phyloP scores from a whole-genome alignment of 1,284 basidiomycete species.

The Tilletia indica region DNA sequence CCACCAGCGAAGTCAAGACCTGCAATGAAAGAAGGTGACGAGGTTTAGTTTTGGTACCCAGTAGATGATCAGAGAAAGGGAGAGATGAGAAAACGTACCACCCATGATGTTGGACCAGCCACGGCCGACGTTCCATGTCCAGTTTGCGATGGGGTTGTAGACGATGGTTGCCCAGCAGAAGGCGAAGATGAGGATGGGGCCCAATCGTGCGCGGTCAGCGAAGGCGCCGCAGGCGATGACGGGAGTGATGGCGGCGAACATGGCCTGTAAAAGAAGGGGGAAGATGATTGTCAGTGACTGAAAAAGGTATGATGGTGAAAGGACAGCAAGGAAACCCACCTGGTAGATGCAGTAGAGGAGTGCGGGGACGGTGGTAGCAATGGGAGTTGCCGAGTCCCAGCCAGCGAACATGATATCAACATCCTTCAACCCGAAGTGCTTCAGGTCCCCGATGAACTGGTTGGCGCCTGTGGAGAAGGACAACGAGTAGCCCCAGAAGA shows the following conservation, averaged over 20 bases:
- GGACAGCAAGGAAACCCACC: neutral
- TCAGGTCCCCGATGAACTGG: constrained; percentile 61
- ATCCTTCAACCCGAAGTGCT: constrained; percentile 78
- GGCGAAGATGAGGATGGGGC: constrained; percentile 73
- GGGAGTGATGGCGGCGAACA: constrained; percentile 72
- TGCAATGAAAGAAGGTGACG: neutral
- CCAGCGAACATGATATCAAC: constrained; percentile 73
- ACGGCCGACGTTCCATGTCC: constrained; percentile 31
- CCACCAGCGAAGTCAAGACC: constrained; percentile 59
- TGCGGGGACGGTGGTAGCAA: neutral
- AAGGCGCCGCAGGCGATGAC: constrained; percentile 82
- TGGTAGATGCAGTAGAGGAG: constrained; percentile 25
- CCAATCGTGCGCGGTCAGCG: constrained; percentile 83
- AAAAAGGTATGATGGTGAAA: neutral
- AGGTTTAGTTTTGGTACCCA: no score
- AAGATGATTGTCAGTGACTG: constrained; percentile 52
- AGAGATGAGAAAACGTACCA: constrained; percentile 19
- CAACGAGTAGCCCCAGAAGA: constrained; percentile 56
- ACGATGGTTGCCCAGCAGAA: constrained; percentile 91
- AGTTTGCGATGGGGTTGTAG: constrained; percentile 62
- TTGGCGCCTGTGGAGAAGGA: constrained; percentile 58
- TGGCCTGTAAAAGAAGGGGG: constrained; percentile 86
- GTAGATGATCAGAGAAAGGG: neutral
- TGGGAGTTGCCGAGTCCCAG: neutral
- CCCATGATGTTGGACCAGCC: constrained; percentile 55